phyloP scores from a whole-genome alignment of 805 yeast species.

The Metschnikowia shivogae region DNA sequence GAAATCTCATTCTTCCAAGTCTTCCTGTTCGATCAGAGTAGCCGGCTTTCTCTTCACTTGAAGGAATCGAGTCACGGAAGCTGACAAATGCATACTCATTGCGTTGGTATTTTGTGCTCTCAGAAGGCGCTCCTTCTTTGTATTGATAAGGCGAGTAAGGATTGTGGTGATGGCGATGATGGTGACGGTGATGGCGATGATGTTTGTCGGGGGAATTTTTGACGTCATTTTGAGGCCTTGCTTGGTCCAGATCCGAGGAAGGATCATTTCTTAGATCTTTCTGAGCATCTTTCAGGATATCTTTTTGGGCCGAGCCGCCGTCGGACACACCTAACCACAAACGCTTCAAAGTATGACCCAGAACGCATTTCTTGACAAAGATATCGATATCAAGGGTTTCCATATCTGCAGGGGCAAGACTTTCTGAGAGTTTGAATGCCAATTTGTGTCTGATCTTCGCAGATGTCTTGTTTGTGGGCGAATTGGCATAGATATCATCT shows the following conservation, averaged over 20 bases:
- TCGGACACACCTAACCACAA: conserved; percentile 28
- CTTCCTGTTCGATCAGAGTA: conserved; percentile 29
- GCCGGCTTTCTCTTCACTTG: conserved; percentile 13
- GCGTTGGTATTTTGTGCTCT: not conserved
- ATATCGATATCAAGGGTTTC: conserved; percentile 39
- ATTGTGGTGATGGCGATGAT: conserved; percentile 4
- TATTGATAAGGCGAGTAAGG: conserved; percentile 1
- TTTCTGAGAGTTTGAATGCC: conserved; percentile 33
- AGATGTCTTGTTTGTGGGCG: conserved; percentile 15
- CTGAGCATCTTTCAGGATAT: not conserved
- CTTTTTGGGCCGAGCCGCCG: not conserved
- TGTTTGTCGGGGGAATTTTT: not conserved
- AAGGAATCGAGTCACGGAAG: conserved; percentile 29
- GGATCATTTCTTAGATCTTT: not conserved
- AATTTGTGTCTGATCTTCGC: conserved; percentile 30
- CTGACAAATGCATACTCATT: conserved; percentile 28
- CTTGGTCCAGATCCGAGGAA: not conserved
- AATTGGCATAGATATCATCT: conserved; percentile 13
- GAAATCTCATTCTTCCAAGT: conserved; percentile 32
- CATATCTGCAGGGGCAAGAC: conserved; percentile 33
- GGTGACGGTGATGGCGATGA: conserved; percentile 10
- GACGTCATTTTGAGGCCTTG: not conserved
- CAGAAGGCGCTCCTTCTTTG: not conserved
- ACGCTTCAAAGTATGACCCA: conserved; percentile 31
- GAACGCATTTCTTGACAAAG: conserved; percentile 27